Conservation (phyloP, 1,284 basidiomycete species). For the Cutaneotrichosporon cyanovorans region DNA sequence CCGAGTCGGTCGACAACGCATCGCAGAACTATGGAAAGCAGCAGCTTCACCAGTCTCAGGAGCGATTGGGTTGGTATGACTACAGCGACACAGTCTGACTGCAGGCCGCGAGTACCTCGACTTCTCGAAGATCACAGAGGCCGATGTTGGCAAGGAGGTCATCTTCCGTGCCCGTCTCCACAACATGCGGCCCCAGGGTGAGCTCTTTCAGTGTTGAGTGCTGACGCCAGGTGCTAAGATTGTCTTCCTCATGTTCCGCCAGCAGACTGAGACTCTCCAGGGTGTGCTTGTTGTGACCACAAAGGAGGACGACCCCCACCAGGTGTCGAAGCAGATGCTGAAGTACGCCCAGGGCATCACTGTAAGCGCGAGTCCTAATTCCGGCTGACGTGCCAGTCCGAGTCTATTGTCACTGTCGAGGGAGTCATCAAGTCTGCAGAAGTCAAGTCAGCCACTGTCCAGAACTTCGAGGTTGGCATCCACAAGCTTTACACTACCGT, state of each 20-base stretch:
- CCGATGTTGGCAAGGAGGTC: conserved; percentile 68
- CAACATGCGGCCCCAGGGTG: conserved; percentile 81
- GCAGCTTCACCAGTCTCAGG: conserved; percentile 87
- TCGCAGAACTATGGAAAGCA: conserved; percentile 80
- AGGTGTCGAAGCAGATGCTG: conserved; percentile 94
- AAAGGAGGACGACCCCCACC: conserved; percentile 55
- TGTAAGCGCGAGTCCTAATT: conserved; percentile 15
- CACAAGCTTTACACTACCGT: conserved; percentile 76
- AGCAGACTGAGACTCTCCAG: conserved; percentile 83
- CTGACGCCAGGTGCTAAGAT: conserved; percentile 62
- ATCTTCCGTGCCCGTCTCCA: conserved; percentile 85
- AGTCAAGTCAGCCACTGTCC: conserved; percentile 83
- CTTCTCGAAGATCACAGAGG: conserved; percentile 62
- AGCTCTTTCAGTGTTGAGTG: conserved; percentile 18
- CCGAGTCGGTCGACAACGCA: conserved; percentile 74
- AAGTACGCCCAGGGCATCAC: conserved; percentile 78
- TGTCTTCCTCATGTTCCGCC: conserved; percentile 87
- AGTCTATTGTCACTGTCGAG: conserved; percentile 89
- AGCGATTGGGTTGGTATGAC: conserved; percentile 46
- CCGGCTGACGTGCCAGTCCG: conserved; percentile 48
- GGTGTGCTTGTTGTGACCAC: conserved; percentile 62
- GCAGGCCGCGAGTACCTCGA: conserved; percentile 52
- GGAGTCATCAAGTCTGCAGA: conserved; percentile 71
- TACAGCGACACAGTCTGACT: conserved; percentile 5
- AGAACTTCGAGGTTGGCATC: conserved; percentile 82